phyloP scores from a whole-genome alignment of 441 rosid species.

The Pelargonium citronellum region DNA sequence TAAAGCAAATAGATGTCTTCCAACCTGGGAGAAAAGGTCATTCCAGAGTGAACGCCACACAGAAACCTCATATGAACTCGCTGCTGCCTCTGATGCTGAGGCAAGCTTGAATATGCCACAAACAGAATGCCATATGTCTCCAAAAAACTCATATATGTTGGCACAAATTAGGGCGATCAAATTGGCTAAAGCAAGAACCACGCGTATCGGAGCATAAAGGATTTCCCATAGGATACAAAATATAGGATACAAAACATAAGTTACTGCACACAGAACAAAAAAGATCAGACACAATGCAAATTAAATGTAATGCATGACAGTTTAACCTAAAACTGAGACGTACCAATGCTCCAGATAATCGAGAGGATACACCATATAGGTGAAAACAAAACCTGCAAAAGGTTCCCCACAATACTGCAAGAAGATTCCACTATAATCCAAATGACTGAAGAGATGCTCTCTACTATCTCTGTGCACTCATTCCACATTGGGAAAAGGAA shows the following conservation, averaged over 20 bases:
- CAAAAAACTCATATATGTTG: slow-evolving; percentile 15
- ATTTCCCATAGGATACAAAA: slow-evolving; percentile 24
- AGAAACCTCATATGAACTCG: slow-evolving; percentile 18
- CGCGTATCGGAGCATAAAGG: slow-evolving; percentile 25
- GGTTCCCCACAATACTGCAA: slow-evolving; percentile 23
- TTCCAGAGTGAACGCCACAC: slow-evolving; percentile 30
- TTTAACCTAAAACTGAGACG: not conserved
- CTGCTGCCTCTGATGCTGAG: slow-evolving; percentile 22
- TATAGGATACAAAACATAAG: slow-evolving; percentile 23
- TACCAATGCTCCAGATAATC: slow-evolving; percentile 23
- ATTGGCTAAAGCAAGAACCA: slow-evolving; percentile 24
- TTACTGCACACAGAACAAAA: slow-evolving; percentile 20
- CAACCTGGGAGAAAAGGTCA: slow-evolving; percentile 30
- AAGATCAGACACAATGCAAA: slow-evolving; percentile 7
- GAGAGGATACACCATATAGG: slow-evolving; percentile 29
- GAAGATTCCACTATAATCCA: slow-evolving; percentile 18
- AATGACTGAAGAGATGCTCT: slow-evolving; percentile 18
- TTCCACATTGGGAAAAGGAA: slow-evolving; percentile 23
- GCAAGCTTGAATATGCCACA: slow-evolving; percentile 18
- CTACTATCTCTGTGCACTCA: slow-evolving; percentile 17
- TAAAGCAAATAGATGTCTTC: not conserved
- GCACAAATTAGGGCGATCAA: slow-evolving; percentile 18
- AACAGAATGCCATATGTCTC: slow-evolving; percentile 12
- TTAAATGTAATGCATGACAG: not conserved
- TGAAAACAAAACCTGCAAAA: slow-evolving; percentile 24